Evolutionary conservation across 2,329 filamentous ascomycete genomes (phyloP).

Genomic region (Lecanicillium sp.): DNA sequence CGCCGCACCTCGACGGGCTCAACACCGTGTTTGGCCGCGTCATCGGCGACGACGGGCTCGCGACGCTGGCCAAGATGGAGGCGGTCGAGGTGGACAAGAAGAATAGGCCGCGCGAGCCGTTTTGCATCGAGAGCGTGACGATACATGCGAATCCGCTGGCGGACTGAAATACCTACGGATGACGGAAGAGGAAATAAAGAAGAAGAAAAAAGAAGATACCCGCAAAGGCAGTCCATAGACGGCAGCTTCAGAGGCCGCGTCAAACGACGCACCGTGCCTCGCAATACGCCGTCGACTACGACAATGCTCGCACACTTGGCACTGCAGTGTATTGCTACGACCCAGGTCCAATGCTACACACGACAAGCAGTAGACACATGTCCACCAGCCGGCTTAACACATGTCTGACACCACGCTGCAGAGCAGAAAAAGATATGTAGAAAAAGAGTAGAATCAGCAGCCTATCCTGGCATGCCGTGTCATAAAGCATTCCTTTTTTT

Average conservation of each 20-base stretch:
- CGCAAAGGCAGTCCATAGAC: neutral
- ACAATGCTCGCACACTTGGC: too few relatives aligned
- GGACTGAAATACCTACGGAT: conserved; percentile 32
- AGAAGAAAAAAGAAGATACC: neutral
- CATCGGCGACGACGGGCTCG: conserved; percentile 56
- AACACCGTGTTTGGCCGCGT: conserved; percentile 81
- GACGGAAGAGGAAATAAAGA: neutral
- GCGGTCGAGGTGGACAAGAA: conserved; percentile 70
- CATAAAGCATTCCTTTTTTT: neutral
- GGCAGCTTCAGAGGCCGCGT: too few relatives aligned
- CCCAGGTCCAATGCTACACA: too few relatives aligned
- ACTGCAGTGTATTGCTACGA: too few relatives aligned
- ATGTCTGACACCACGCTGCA: too few relatives aligned
- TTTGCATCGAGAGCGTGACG: conserved; percentile 62
- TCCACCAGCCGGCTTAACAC: too few relatives aligned
- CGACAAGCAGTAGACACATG: too few relatives aligned
- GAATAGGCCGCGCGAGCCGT: conserved; percentile 60
- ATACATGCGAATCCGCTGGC: conserved; percentile 78
- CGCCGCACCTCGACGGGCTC: conserved; percentile 74
- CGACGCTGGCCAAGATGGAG: conserved; percentile 66
- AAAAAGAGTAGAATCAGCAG: neutral
- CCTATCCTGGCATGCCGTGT: neutral
- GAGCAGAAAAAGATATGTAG: neutral
- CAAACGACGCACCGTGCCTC: too few relatives aligned
- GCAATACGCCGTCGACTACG: too few relatives aligned